Conservation (phyloP, 306 rosid species). For the Cucumis hystrix region DNA sequence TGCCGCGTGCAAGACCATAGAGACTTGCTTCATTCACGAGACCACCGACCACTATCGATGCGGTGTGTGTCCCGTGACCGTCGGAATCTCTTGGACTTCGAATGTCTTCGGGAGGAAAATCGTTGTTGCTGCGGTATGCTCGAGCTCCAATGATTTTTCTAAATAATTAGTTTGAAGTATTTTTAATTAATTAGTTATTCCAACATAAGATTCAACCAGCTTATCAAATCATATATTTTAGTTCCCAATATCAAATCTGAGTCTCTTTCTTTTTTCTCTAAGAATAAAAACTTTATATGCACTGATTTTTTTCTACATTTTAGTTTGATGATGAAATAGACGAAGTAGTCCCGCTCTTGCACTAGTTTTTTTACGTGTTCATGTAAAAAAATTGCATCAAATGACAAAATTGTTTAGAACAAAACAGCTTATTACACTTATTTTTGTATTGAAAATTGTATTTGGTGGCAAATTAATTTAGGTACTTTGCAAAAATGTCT, state of each 20-base stretch:
- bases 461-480: too few relatives aligned
- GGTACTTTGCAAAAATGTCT: too few relatives aligned
- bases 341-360: too few relatives aligned
- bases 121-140: background rate
- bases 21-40: slow-evolving; percentile 13
- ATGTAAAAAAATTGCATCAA: too few relatives aligned
- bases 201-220: background rate
- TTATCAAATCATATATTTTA: background rate
- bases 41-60: slow-evolving; percentile 35
- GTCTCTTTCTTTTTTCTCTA: too few relatives aligned
- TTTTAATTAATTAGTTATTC: background rate
- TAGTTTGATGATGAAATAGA: background rate
- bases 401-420: too few relatives aligned
- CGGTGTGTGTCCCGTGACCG: slow-evolving; percentile 35
- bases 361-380: too few relatives aligned
- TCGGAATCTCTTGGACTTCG: slow-evolving; percentile 16
- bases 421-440: too few relatives aligned
- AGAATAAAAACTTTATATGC: background rate
- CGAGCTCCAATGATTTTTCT: slow-evolving; percentile 43
- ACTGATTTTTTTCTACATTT: too few relatives aligned
- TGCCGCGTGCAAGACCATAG: slow-evolving; percentile 16
- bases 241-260: too few relatives aligned
- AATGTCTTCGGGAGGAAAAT: background rate
- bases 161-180: background rate
- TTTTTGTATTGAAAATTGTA: too few relatives aligned